phyloP scores from a whole-genome alignment of 164 flowering plant species.

The Vitis amurensis region DNA sequence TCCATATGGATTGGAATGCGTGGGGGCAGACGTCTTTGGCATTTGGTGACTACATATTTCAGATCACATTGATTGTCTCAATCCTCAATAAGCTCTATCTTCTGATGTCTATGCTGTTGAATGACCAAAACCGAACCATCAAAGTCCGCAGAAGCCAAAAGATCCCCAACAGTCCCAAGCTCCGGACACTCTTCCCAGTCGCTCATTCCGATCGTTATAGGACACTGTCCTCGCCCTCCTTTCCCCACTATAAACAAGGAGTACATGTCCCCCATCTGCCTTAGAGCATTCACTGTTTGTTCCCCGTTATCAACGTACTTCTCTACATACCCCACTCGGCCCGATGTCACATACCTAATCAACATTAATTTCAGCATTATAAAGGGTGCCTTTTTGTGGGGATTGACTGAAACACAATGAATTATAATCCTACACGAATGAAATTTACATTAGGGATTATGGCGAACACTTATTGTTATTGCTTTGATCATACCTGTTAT shows the following conservation, averaged over 20 bases:
- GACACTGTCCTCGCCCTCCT: slow-evolving; percentile 42
- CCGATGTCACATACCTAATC: slow-evolving; percentile 52
- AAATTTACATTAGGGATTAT: too few species aligned
- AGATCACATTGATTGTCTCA: too few species aligned
- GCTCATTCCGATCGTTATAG: slow-evolving; percentile 60
- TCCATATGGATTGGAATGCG: too few species aligned
- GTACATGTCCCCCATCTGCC: slow-evolving; percentile 54
- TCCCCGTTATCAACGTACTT: slow-evolving; percentile 47
- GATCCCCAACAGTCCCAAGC: slow-evolving; percentile 72
- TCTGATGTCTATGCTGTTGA: slow-evolving; percentile 44
- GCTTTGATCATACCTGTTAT: slow-evolving; percentile 37
- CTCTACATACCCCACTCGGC: slow-evolving; percentile 51
- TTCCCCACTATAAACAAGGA: slow-evolving; percentile 68
- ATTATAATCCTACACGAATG: too few species aligned
- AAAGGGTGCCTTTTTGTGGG: too few species aligned
- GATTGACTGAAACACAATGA: too few species aligned
- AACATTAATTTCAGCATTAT: neutral
- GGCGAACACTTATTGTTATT: too few species aligned
- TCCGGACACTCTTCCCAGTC: slow-evolving; percentile 92
- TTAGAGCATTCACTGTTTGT: slow-evolving; percentile 47
- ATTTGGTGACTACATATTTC: too few species aligned
- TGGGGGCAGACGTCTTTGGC: too few species aligned
- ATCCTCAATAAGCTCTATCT: slow-evolving; percentile 1
- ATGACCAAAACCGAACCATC: slow-evolving; percentile 64
- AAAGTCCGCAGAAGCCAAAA: slow-evolving; percentile 73